phyloP scores from a whole-genome alignment of 805 yeast genomes.

The Cyberlindnera americana region DNA sequence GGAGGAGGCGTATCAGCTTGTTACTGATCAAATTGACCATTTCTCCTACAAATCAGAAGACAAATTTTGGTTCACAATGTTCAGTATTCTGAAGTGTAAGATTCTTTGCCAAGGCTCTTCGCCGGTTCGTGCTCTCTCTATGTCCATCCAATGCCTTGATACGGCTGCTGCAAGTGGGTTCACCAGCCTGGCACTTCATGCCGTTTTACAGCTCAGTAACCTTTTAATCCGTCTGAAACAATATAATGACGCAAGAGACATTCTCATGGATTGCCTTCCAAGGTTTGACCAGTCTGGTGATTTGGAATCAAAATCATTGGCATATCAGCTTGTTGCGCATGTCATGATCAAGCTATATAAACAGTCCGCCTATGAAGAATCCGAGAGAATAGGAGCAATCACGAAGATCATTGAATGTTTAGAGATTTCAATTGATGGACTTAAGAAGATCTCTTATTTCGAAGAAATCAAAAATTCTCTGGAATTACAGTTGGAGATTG shows the following conservation, averaged over 20 bases:
- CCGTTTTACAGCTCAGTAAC: slow-evolving; percentile 42
- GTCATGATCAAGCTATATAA: slow-evolving; percentile 20
- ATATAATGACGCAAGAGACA: slow-evolving; percentile 38
- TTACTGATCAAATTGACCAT: slow-evolving; percentile 9
- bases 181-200: slow-evolving; percentile 42
- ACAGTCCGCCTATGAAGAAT: not conserved
- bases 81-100: slow-evolving; percentile 44
- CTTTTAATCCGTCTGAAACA: slow-evolving; percentile 41
- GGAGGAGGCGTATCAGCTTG: slow-evolving; percentile 23
- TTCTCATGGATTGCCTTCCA: slow-evolving; percentile 44
- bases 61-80: slow-evolving; percentile 42
- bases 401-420: slow-evolving; percentile 35
- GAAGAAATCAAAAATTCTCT: slow-evolving; percentile 39
- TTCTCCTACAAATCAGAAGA: slow-evolving; percentile 27
- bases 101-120: slow-evolving; percentile 40
- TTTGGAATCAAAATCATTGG: slow-evolving; percentile 37
- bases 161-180: slow-evolving; percentile 46
- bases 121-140: slow-evolving; percentile 48
- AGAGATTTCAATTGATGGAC: slow-evolving; percentile 43
- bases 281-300: slow-evolving; percentile 39
- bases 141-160: slow-evolving; percentile 46
- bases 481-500: slow-evolving; percentile 37
- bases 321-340: slow-evolving; percentile 33
- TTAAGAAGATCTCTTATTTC: slow-evolving; percentile 36
- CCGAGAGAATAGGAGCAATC: slow-evolving; percentile 1